Percentiles rank a stretch among this genome's conserved stretches.
Conservation (phyloP, 495 filamentous ascomycete genomes). For the Aspergillus bertholletiae region DNA sequence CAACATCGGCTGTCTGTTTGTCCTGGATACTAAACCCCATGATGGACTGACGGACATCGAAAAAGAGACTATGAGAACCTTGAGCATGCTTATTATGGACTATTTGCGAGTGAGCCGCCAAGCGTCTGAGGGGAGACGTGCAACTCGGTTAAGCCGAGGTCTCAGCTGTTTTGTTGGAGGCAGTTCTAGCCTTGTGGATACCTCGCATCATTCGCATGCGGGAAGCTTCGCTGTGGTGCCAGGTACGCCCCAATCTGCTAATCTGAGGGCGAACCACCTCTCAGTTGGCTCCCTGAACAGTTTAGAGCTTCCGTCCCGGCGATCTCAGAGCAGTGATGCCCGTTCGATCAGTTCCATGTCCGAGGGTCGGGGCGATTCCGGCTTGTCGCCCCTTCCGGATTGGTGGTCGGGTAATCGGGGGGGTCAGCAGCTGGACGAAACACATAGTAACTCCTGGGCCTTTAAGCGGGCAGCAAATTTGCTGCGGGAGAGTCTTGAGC, state of each 20-base stretch:
- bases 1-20: constrained; percentile 67
- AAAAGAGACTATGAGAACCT: constrained; percentile 37
- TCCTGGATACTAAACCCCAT: constrained; percentile 52
- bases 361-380: constrained; percentile 22
- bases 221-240: constrained; percentile 21
- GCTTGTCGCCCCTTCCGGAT: constrained; percentile 34
- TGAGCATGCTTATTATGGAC: constrained; percentile 58
- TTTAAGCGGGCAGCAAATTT: constrained; percentile 56
- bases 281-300: constrained; percentile 30
- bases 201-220: constrained; percentile 22
- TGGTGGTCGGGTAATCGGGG: constrained; percentile 33
- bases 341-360: constrained; percentile 31
- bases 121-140: constrained; percentile 53
- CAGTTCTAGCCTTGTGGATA: constrained; percentile 42
- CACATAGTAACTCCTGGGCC: constrained; percentile 40
- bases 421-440: constrained; percentile 34
- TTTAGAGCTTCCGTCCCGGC: constrained; percentile 20
- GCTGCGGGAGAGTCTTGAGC: constrained; percentile 52
- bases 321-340: constrained; percentile 26
- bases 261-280: constrained; percentile 23
- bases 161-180: constrained; percentile 63
- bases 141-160: constrained; percentile 56
- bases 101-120: constrained; percentile 58
- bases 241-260: constrained; percentile 23
- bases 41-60: constrained; percentile 31